Evolutionary conservation across 768 basidiomycete species (phyloP).

Genomic region (Boletus tomentosulus): DNA sequence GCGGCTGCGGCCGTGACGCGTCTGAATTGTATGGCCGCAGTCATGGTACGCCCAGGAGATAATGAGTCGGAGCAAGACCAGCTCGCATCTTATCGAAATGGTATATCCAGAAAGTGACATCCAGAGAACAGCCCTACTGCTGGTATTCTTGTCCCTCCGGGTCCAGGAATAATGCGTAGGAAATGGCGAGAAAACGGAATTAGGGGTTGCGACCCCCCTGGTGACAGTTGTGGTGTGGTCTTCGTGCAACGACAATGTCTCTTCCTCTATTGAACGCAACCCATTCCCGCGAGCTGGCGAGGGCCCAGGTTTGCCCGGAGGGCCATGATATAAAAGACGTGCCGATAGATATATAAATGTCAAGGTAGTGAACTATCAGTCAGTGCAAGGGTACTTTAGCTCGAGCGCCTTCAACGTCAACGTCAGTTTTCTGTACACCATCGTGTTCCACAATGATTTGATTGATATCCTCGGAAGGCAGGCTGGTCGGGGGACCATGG

Average conservation of each 20-base stretch:
- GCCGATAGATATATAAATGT: neutral
- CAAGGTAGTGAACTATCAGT: neutral
- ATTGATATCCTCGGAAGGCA: constrained; percentile 37
- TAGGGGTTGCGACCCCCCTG: no score
- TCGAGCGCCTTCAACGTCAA: neutral
- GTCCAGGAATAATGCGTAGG: no score
- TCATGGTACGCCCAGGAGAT: neutral
- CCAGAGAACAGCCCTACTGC: neutral
- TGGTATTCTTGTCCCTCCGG: no score
- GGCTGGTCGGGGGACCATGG: constrained; percentile 49
- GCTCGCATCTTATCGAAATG: neutral
- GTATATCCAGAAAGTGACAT: neutral
- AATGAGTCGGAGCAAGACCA: neutral
- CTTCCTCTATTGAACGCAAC: no score
- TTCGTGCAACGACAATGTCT: no score
- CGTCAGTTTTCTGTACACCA: neutral
- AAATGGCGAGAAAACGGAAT: no score
- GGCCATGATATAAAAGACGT: neutral
- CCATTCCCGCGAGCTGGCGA: no score
- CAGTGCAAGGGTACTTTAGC: neutral
- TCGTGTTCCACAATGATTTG: neutral
- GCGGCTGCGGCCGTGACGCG: constrained; percentile 18
- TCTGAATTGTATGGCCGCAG: constrained; percentile 2
- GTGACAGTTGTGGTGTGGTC: no score
- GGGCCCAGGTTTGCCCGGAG: no score